Conservation (phyloP, 441 rosid species). For the Eruca vesicaria region DNA sequence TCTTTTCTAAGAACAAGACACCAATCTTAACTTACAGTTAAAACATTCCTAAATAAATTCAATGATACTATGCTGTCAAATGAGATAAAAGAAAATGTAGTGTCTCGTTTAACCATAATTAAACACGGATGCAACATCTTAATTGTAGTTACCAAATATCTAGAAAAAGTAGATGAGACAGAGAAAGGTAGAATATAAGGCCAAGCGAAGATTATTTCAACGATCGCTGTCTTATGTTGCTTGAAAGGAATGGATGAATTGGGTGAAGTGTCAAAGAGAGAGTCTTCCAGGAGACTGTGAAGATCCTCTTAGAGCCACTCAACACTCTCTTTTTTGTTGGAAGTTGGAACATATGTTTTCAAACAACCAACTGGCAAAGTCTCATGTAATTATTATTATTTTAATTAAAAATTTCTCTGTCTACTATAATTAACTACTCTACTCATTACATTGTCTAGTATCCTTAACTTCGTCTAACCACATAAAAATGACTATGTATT, state of each 20-base stretch:
- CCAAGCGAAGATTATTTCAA: conserved; percentile 23
- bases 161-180: conserved; percentile 5
- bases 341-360: conserved; percentile 37
- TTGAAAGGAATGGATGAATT: conserved; percentile 36
- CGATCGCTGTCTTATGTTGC: conserved; percentile 34
- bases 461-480: neutral
- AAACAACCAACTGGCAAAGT: conserved; percentile 30
- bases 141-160: conserved; percentile 14
- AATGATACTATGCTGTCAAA: neutral
- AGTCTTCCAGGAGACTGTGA: conserved; percentile 32
- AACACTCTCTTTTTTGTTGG: conserved; percentile 19
- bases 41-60: conserved; percentile 10
- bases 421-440: neutral
- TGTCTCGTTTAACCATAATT: neutral
- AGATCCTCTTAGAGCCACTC: conserved; percentile 21
- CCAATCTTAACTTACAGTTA: conserved; percentile 6
- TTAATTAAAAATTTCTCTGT: neutral
- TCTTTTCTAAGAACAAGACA: conserved; percentile 10
- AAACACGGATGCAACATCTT: conserved; percentile 24
- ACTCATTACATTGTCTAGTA: neutral
- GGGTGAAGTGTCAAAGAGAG: conserved; percentile 34
- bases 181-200: neutral
- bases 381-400: neutral
- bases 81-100: neutral
- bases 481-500: neutral